Conservation (phyloP, 441 rosid genomes). For the Biscutella auriculata region DNA sequence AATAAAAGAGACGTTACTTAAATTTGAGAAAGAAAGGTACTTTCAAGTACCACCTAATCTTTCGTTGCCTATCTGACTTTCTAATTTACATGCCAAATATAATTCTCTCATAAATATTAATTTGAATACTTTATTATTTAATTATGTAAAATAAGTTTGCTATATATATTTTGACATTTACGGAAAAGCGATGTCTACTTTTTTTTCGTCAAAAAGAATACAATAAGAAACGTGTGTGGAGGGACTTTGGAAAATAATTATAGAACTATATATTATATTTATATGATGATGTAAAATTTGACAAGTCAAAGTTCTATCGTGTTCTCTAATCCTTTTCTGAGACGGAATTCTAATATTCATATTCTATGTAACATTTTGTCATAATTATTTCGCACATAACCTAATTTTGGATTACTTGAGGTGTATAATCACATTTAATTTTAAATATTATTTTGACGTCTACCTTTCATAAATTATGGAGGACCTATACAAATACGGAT, state of each 20-base stretch:
- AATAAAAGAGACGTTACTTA: slow-evolving; percentile 11
- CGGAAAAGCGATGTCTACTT: slow-evolving; percentile 14
- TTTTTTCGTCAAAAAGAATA: not conserved
- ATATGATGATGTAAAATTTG: not conserved
- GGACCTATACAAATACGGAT: too few species aligned
- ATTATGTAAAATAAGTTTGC: too few species aligned
- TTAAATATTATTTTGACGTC: too few species aligned
- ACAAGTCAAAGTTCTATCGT: slow-evolving; percentile 13
- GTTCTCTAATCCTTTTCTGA: not conserved
- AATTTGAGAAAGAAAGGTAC: slow-evolving; percentile 14
- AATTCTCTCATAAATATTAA: not conserved
- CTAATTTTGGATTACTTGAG: too few species aligned
- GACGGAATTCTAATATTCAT: not conserved
- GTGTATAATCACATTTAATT: not conserved
- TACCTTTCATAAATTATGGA: too few species aligned
- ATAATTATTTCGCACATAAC: not conserved
- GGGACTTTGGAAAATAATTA: not conserved
- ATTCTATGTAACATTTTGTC: not conserved
- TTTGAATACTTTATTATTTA: not conserved
- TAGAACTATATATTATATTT: not conserved
- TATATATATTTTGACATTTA: slow-evolving; percentile 19
- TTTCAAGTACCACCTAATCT: slow-evolving; percentile 11
- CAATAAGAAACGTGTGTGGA: slow-evolving; percentile 18
- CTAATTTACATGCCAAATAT: slow-evolving; percentile 9
- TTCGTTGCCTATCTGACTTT: slow-evolving; percentile 17